Conservation (phyloP, 495 filamentous ascomycete genomes). For the Bathelium albidoporum region DNA sequence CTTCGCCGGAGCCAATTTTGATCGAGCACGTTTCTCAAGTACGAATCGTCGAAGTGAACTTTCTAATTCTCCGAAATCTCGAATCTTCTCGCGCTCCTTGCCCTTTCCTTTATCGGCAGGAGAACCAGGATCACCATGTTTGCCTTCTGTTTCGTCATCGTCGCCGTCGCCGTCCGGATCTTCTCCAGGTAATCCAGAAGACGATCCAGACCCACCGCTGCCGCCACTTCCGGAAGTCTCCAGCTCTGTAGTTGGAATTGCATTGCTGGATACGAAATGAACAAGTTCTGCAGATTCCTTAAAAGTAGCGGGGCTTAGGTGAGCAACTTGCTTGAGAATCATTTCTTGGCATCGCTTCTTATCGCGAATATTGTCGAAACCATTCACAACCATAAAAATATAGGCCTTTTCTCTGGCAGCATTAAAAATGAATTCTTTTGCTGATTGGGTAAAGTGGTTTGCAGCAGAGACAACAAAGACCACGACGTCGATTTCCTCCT, state of each 20-base stretch:
- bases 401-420: slow-evolving; percentile 96
- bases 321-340: slow-evolving; percentile 79
- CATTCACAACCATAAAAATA: slow-evolving; percentile 98
- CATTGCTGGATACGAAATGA: slow-evolving; percentile 95
- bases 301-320: slow-evolving; percentile 78
- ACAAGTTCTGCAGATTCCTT: slow-evolving; percentile 90
- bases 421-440: slow-evolving; percentile 92
- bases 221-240: slow-evolving; percentile 40
- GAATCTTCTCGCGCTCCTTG: slow-evolving; percentile 75
- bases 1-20: slow-evolving; percentile 89
- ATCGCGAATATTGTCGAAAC: slow-evolving; percentile 87
- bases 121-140: slow-evolving; percentile 37
- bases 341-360: slow-evolving; percentile 78
- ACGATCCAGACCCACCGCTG: slow-evolving; percentile 44
- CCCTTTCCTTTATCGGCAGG: slow-evolving; percentile 69
- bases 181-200: slow-evolving; percentile 45
- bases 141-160: slow-evolving; percentile 32
- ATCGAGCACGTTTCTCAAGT: slow-evolving; percentile 86
- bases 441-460: slow-evolving; percentile 93
- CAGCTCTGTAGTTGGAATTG: slow-evolving; percentile 61
- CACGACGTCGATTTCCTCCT: slow-evolving; percentile 98
- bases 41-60: slow-evolving; percentile 84
- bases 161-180: slow-evolving; percentile 51
- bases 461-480: slow-evolving; percentile 96
- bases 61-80: slow-evolving; percentile 84